phyloP scores from a whole-genome alignment of 352 stramenopile species.

The Phytophthora agathidicida region DNA sequence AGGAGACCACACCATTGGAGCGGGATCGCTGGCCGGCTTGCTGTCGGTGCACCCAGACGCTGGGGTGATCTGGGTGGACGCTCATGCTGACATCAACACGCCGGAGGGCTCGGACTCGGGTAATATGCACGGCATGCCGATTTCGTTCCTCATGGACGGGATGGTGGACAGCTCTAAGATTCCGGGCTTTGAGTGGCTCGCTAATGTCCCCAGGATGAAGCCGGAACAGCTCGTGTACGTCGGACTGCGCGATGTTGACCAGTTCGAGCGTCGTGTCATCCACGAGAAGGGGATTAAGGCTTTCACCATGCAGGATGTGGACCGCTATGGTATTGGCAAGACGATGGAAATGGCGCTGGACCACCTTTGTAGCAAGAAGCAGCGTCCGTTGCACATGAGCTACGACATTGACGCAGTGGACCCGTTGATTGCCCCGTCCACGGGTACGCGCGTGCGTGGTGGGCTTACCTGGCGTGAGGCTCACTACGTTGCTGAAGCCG shows the following conservation, averaged over 20 bases:
- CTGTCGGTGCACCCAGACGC: conserved; percentile 92
- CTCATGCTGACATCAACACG: conserved; percentile 98
- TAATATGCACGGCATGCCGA: conserved; percentile 99
- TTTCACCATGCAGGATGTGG: conserved; percentile 97
- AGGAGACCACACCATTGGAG: conserved; percentile 96
- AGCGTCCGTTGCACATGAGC: conserved; percentile 95
- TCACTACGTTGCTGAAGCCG: conserved; percentile 95
- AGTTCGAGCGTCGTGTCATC: conserved; percentile 91
- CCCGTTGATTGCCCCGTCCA: conserved; percentile 94
- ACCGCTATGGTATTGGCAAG: conserved; percentile 95
- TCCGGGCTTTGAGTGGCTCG: conserved; percentile 95
- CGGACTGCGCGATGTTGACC: conserved; percentile 94
- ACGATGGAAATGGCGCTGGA: conserved; percentile 98
- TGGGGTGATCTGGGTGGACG: conserved; percentile 98
- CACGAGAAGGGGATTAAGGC: conserved; percentile 93
- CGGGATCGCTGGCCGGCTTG: conserved; percentile 93
- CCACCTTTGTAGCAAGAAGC: conserved; percentile 87
- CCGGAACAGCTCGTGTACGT: conserved; percentile 96
- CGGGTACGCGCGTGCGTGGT: conserved; percentile 94
- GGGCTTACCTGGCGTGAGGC: conserved; percentile 97
- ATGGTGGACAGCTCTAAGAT: conserved; percentile 89
- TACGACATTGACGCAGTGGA: conserved; percentile 99
- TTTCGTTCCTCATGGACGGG: conserved; percentile 94
- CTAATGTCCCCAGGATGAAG: conserved; percentile 72
- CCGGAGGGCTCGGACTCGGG: conserved; percentile 89